A percentile compares a stretch with the other conserved stretches of the same genome.
These are phyloP conservation scores for Trichophyton mentagrophytes DNA, from an alignment of 2,329 filamentous ascomycete genomes.

Conservation along the genomic window DNA sequence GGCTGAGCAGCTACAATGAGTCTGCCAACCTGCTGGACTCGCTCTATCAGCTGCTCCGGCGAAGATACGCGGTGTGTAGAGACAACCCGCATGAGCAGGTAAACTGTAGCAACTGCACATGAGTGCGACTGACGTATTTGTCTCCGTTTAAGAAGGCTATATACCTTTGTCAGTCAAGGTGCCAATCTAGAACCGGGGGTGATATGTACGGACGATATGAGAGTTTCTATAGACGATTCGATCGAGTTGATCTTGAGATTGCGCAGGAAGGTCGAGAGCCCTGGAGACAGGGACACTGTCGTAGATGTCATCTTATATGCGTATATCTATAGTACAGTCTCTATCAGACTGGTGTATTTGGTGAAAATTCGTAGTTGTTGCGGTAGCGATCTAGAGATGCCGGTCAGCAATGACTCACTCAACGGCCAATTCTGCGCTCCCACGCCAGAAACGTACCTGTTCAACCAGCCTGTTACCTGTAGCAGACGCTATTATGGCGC, in stretches of 20 bases:
- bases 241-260: conserved; percentile 9
- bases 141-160: conserved; percentile 71
- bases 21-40: conserved; percentile 66
- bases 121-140: conserved; percentile 80
- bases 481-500: not conserved
- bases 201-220: conserved; percentile 9
- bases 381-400: not conserved
- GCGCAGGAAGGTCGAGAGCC: conserved; percentile 9
- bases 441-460: not conserved
- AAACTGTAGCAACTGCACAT: conserved; percentile 82
- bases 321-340: not conserved
- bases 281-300: conserved; percentile 4
- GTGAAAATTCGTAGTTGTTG: too few relatives aligned
- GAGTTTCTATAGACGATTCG: conserved; percentile 10
- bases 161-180: conserved; percentile 3
- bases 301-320: not conserved
- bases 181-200: not conserved
- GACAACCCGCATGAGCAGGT: conserved; percentile 77
- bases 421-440: too few relatives aligned
- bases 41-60: conserved; percentile 63
- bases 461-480: not conserved
- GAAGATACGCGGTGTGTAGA: conserved; percentile 67
- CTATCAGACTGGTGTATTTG: too few relatives aligned
- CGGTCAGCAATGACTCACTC: not conserved
- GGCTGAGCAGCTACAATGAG: conserved; percentile 73